Evolutionary conservation across 129 eudicot genomes (phyloP).

Genomic region (Lactuca sativa): DNA sequence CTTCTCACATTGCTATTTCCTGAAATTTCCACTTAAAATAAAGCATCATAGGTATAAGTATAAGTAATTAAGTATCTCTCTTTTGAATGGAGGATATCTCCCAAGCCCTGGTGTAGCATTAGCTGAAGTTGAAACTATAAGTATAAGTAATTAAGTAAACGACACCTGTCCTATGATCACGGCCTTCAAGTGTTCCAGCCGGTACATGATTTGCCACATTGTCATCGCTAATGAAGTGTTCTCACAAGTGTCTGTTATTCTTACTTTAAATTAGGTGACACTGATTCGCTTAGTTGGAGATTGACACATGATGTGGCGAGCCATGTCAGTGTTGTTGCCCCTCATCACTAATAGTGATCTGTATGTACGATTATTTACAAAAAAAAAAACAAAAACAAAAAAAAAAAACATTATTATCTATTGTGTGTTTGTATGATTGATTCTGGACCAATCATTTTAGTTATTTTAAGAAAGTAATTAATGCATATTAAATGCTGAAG

Average conservation of each 20-base stretch:
- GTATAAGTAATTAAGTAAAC: no score
- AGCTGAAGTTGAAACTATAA: slow-evolving; percentile 87
- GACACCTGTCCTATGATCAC: slow-evolving; percentile 35
- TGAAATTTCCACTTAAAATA: neutral
- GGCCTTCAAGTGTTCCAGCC: slow-evolving; percentile 39
- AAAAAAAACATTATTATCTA: neutral
- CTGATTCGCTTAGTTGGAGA: slow-evolving; percentile 70
- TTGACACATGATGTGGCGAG: slow-evolving; percentile 88
- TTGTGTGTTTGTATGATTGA: no score
- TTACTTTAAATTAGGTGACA: slow-evolving; percentile 71
- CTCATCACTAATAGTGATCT: slow-evolving; percentile 83
- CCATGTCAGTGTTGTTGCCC: slow-evolving; percentile 81
- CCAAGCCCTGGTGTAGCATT: slow-evolving; percentile 98
- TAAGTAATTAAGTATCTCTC: slow-evolving; percentile 58
- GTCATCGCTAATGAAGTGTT: slow-evolving; percentile 51
- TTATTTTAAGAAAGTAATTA: no score
- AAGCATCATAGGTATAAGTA: neutral
- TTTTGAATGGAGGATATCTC: slow-evolving; percentile 89
- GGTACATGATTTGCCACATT: slow-evolving; percentile 54
- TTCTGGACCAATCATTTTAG: no score
- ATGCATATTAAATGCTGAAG: no score
- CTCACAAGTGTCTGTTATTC: slow-evolving; percentile 38
- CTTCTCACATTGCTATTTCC: slow-evolving; percentile 29
- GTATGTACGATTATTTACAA: no score
- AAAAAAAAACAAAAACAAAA: no score